These are phyloP conservation scores for Bacterosira constricta DNA, from an alignment of 108 stramenopile species.

Conservation along the genomic window DNA sequence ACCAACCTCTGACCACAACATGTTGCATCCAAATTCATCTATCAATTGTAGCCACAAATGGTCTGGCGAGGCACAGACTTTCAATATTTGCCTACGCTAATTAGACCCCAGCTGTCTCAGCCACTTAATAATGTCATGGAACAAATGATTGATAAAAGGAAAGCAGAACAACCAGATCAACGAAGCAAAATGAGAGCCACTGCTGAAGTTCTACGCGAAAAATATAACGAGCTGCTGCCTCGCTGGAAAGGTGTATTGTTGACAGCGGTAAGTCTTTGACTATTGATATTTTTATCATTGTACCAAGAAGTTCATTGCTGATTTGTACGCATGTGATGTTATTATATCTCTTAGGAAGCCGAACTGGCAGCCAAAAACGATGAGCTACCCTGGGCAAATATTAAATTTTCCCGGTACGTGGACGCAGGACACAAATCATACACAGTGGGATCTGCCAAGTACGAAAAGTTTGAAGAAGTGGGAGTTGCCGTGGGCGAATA, in stretches of 20 bases:
- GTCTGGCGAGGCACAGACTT: constrained; percentile 57
- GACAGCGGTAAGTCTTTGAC: constrained; percentile 38
- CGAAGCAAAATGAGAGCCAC: not conserved
- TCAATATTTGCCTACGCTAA: constrained; percentile 17
- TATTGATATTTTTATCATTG: no score
- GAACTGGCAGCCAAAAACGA: not conserved
- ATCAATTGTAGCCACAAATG: constrained; percentile 46
- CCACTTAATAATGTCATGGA: no score
- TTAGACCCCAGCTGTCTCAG: constrained; percentile 10
- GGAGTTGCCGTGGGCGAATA: constrained; percentile 39
- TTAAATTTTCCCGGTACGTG: constrained; percentile 63
- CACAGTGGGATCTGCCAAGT: not conserved
- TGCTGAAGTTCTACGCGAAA: constrained; percentile 16
- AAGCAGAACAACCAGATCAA: constrained; percentile 5
- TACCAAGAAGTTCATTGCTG: no score
- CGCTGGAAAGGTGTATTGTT: constrained; percentile 47
- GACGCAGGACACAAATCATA: constrained; percentile 28
- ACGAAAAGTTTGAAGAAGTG: constrained; percentile 8
- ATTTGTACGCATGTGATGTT: constrained; percentile 33
- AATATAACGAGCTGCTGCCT: constrained; percentile 23
- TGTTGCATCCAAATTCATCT: constrained; percentile 2
- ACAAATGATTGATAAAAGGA: no score
- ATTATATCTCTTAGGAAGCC: no score
- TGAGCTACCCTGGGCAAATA: constrained; percentile 52
- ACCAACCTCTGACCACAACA: no score